Evolutionary conservation across 768 basidiomycete species (phyloP).

Genomic region (Baorangia bicolor): DNA sequence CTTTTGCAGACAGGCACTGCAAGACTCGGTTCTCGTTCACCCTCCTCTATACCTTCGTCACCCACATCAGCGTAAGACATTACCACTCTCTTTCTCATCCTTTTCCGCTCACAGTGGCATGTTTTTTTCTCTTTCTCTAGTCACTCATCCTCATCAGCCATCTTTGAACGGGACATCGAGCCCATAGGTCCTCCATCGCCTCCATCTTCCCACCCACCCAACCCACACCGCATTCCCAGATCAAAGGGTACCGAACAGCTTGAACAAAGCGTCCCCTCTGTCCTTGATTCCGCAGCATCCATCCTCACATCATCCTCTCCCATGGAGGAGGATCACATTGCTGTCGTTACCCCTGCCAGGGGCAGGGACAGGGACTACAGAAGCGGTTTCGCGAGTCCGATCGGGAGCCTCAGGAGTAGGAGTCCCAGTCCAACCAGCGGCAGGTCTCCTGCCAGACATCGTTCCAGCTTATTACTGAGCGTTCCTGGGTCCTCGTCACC

Average conservation of each 20-base stretch:
- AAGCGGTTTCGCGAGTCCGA: constrained; percentile 66
- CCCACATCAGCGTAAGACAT: constrained; percentile 71
- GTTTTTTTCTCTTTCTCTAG: constrained; percentile 3
- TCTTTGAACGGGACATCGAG: constrained; percentile 91
- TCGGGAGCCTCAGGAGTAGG: constrained; percentile 59
- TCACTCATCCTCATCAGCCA: constrained; percentile 83
- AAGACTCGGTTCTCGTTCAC: constrained; percentile 61
- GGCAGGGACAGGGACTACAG: constrained; percentile 33
- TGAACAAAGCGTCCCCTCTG: constrained; percentile 80
- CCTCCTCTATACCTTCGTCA: constrained; percentile 74
- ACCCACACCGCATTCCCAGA: constrained; percentile 74
- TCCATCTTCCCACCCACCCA: constrained; percentile 40
- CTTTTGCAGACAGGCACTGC: constrained; percentile 42
- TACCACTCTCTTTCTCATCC: constrained; percentile 8
- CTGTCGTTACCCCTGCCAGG: constrained; percentile 57
- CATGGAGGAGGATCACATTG: constrained; percentile 55
- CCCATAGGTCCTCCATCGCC: constrained; percentile 42
- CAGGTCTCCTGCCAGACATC: constrained; percentile 35
- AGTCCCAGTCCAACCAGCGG: constrained; percentile 60
- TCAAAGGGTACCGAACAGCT: constrained; percentile 71
- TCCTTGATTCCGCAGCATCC: constrained; percentile 79
- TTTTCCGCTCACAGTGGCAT: constrained; percentile 7
- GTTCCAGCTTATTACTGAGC: constrained; percentile 48
- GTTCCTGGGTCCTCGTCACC: constrained; percentile 41
- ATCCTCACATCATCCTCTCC: constrained; percentile 51